Evolutionary conservation across 805 yeast genomes (phyloP), one percentile per base, ranked within the genome.

Genomic region (Wickerhamomyces queroliae): DNA sequence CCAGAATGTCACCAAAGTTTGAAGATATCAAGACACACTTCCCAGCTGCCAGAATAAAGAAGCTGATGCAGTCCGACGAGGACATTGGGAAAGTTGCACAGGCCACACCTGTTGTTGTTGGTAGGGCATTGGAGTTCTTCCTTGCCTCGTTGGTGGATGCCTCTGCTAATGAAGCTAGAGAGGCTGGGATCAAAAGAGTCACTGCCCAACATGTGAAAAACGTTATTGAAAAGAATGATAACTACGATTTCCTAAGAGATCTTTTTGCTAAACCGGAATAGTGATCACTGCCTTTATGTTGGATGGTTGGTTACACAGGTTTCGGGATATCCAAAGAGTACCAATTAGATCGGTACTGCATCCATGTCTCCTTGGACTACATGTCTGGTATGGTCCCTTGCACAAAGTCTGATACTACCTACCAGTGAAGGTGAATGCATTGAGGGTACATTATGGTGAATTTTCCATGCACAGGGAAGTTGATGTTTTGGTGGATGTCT

Each of bases 41-140:
- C 61, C 95, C 95, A 5, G 84, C 89, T 5, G 98, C 98, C 3
- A 77, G 98, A 46, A 89, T 93, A 53, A 93, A 93, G 68, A 87
- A 93, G 53, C 78, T 93, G 43, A 91, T 93, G 96, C 99, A 93
- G 58, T 81, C 95, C 22, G 99, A 93, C 62, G 99, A 93, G 47
- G 99, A 93, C 47, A 90, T 93, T 33, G 99, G 99, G 3, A 93
- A 93, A 58, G 98, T 93, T 5, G 96, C 99, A 4, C 97, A 90
- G 57, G 97, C 96, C 2, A 95, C 99, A 2, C 99, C 99, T 0
- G 84, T 91, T n/a, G 91, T 91, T 15, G 96, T 93, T 8, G 97
- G 98, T 7, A 76, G 96, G 46, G 96, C 99, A 0, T 69, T 93
- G 38, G 98, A 93, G 64, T 74, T 88, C 44, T 93, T 93, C 59